phyloP scores from a whole-genome alignment of 345 rosid species.

The Passiflora organensis region DNA sequence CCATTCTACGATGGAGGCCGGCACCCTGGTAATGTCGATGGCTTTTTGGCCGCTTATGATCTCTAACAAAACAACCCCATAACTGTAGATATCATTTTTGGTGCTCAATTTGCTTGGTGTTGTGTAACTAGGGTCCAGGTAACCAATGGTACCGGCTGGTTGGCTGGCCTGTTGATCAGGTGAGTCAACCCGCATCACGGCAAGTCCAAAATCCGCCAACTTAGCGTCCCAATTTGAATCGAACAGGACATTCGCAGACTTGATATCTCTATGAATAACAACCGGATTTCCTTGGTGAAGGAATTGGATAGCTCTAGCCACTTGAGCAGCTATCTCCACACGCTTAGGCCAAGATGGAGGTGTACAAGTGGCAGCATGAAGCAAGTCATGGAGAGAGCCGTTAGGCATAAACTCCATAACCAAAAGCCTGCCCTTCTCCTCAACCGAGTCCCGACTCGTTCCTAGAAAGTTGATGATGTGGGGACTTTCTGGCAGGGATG shows the following conservation, averaged over 20 bases:
- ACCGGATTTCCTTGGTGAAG: slow-evolving; percentile 40
- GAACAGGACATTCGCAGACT: slow-evolving; percentile 58
- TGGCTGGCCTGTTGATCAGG: slow-evolving; percentile 12
- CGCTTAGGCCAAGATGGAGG: slow-evolving; percentile 53
- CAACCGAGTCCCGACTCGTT: slow-evolving; percentile 1
- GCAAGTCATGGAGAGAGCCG: slow-evolving; percentile 52
- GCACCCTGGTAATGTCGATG: slow-evolving; percentile 41
- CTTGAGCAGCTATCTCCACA: slow-evolving; percentile 46
- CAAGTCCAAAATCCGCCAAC: slow-evolving; percentile 67
- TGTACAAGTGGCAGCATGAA: slow-evolving; percentile 32
- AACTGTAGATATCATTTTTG: slow-evolving; percentile 58
- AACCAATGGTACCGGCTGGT: slow-evolving; percentile 77
- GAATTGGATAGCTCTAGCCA: slow-evolving; percentile 53
- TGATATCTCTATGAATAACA: slow-evolving; percentile 69
- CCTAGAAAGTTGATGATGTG: slow-evolving; percentile 46
- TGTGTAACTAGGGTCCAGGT: slow-evolving; percentile 67
- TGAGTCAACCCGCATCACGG: slow-evolving; percentile 21
- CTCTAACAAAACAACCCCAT: slow-evolving; percentile 65
- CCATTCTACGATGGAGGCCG: slow-evolving; percentile 66
- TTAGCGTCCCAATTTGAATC: slow-evolving; percentile 52
- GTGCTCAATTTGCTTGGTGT: slow-evolving; percentile 43
- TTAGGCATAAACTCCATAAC: slow-evolving; percentile 78
- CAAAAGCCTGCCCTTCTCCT: slow-evolving; percentile 32
- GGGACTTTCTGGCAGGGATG: slow-evolving; percentile 39
- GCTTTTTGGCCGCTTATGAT: slow-evolving; percentile 59